phyloP scores from a whole-genome alignment of 805 yeast genomes.

The Starmerella asiatica region DNA sequence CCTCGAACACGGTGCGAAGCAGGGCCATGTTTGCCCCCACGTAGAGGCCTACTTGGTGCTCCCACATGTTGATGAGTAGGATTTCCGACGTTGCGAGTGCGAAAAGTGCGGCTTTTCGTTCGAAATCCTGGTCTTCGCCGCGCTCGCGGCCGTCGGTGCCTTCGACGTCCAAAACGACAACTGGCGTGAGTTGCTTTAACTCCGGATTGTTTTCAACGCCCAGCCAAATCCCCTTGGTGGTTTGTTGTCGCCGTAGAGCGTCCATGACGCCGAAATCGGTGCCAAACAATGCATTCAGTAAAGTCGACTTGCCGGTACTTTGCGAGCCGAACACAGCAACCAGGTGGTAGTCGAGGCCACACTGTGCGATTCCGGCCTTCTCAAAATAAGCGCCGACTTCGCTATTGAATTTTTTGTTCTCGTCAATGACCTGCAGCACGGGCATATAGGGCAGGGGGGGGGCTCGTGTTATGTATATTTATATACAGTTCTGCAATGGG shows the following conservation, averaged over 20 bases:
- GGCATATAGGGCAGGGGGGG: constrained; percentile 4
- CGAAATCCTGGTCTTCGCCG: constrained; percentile 97
- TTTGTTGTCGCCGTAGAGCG: constrained; percentile 67
- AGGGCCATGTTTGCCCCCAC: constrained; percentile 97
- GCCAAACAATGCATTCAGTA: constrained; percentile 71
- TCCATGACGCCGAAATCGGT: constrained; percentile 91
- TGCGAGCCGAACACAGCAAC: constrained; percentile 96
- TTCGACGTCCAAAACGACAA: constrained; percentile 80
- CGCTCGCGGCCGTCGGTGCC: constrained; percentile 97
- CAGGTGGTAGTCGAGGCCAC: constrained; percentile 69
- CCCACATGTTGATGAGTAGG: constrained; percentile 89
- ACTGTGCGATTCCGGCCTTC: constrained; percentile 14
- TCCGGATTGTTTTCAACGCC: constrained; percentile 35
- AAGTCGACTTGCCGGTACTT: constrained; percentile 89
- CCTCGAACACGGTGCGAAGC: constrained; percentile 90
- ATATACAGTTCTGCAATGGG: too few species aligned
- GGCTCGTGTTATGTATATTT: too few species aligned
- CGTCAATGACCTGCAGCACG: constrained; percentile 44
- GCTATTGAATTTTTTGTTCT: constrained; percentile 40
- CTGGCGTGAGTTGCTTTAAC: constrained; percentile 7
- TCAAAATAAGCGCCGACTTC: constrained; percentile 26
- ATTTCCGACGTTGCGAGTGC: constrained; percentile 87
- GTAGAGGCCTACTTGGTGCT: constrained; percentile 88
- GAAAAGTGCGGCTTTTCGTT: constrained; percentile 87
- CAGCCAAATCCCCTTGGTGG: constrained; percentile 76